Evolutionary conservation across 352 stramenopile genomes (phyloP).

Genomic region (Salisapilia sapeloensis): DNA sequence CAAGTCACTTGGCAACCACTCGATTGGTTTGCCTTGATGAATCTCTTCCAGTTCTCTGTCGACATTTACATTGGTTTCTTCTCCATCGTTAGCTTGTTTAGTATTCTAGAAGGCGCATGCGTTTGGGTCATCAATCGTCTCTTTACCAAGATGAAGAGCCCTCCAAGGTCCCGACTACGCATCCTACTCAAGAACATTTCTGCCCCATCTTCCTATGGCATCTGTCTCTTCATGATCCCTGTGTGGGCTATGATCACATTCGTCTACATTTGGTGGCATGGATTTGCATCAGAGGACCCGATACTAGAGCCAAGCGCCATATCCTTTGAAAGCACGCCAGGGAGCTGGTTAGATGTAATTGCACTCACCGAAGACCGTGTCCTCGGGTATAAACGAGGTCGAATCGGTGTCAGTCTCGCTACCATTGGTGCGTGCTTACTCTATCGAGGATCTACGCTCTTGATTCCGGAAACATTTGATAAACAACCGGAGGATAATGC

Average conservation of each 20-base stretch:
- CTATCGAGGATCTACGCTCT: conserved; percentile 29
- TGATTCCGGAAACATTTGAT: conserved; percentile 78
- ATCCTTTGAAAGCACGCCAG: conserved; percentile 75
- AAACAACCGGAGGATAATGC: conserved; percentile 60
- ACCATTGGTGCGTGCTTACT: conserved; percentile 72
- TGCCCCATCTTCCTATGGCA: conserved; percentile 66
- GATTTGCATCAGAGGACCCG: conserved; percentile 24
- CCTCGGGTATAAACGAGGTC: conserved; percentile 68
- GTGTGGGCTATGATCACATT: conserved; percentile 29
- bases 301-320: conserved; percentile 24
- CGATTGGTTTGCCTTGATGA: conserved; percentile 89
- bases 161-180: conserved; percentile 85
- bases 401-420: conserved; percentile 73
- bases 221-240: conserved; percentile 42
- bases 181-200: conserved; percentile 84
- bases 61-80: conserved; percentile 93
- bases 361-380: conserved; percentile 63
- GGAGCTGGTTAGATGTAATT: conserved; percentile 81
- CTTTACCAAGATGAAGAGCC: conserved; percentile 91
- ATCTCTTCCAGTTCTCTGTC: conserved; percentile 90
- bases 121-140: conserved; percentile 90
- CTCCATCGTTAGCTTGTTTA: conserved; percentile 76
- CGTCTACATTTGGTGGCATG: conserved; percentile 75
- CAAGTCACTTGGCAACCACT: conserved; percentile 83
- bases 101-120: conserved; percentile 70